These are phyloP conservation scores for Cunninghamia lanceolata DNA, from an alignment of 75 land plant genomes.

Conservation along the genomic window DNA sequence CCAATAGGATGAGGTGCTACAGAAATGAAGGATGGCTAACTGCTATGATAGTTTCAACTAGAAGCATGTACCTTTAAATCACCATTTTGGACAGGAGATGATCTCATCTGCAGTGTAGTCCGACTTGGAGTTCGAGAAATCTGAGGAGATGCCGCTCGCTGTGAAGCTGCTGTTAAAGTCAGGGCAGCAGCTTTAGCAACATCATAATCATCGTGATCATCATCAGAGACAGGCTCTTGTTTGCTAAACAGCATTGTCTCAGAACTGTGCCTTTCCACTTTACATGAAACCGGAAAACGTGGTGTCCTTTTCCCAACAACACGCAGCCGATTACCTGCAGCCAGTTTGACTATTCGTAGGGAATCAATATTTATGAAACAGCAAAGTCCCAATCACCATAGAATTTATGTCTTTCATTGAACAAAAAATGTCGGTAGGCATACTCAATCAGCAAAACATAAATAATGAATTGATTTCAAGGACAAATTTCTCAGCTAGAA, in stretches of 20 bases:
- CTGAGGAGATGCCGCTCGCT: constrained; percentile 72
- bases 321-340: constrained; percentile 58
- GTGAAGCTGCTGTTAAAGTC: constrained; percentile 70
- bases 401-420: not conserved
- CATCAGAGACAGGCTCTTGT: constrained; percentile 27
- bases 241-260: constrained; percentile 21
- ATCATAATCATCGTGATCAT: constrained; percentile 46
- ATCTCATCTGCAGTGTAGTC: constrained; percentile 28
- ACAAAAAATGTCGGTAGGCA: not conserved
- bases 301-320: constrained; percentile 92
- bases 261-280: constrained; percentile 30
- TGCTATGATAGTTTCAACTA: not conserved
- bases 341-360: not conserved
- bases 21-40: not conserved
- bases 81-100: constrained; percentile 45
- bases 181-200: constrained; percentile 70
- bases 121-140: constrained; percentile 57
- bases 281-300: constrained; percentile 48
- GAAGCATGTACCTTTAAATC: constrained; percentile 39
- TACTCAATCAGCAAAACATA: not conserved
- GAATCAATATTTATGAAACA: not conserved
- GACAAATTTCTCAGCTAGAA: not conserved
- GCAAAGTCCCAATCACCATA: not conserved
- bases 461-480: not conserved
- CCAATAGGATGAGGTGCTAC: not conserved